Percentiles rank a stretch among this genome's conserved stretches.
These are phyloP conservation scores for Blastobotrys terrestris DNA, from an alignment of 805 yeast genomes.

Conservation along the genomic window DNA sequence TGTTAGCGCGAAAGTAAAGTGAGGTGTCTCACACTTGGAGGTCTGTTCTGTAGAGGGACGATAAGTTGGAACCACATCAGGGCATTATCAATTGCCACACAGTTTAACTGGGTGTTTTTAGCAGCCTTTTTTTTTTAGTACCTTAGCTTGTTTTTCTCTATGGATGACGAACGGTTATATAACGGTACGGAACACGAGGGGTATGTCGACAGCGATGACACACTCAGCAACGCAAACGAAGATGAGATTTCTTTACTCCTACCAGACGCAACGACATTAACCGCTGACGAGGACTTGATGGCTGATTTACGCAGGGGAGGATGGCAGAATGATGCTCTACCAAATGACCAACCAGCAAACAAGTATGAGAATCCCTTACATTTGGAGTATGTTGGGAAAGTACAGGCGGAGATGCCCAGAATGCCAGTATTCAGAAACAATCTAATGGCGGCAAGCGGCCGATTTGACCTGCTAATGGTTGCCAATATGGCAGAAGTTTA, in stretches of 20 bases:
- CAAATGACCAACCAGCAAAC: slow-evolving; percentile 1
- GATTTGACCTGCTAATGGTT: slow-evolving; percentile 7
- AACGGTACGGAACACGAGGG: neutral
- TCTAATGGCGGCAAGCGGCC: slow-evolving; percentile 10
- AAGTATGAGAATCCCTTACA: neutral
- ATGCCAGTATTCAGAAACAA: slow-evolving; percentile 6
- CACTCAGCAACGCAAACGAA: neutral
- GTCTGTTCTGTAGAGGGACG: no score
- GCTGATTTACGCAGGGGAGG: neutral
- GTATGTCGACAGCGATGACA: neutral
- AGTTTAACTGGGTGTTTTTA: no score
- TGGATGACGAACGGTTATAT: neutral
- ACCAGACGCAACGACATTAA: neutral
- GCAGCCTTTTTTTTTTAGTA: no score
- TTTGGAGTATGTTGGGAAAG: neutral
- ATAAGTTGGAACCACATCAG: no score
- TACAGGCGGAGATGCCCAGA: neutral
- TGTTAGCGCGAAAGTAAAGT: no score
- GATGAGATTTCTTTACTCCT: neutral
- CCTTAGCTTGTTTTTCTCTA: no score
- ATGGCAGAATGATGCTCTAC: neutral
- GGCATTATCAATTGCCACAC: no score
- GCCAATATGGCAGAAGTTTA: slow-evolving; percentile 5
- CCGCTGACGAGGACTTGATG: neutral
- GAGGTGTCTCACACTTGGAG: no score